Base-by-base conservation (phyloP, 768 basidiomycete genomes). In the Lactarius hengduanensis region DNA sequence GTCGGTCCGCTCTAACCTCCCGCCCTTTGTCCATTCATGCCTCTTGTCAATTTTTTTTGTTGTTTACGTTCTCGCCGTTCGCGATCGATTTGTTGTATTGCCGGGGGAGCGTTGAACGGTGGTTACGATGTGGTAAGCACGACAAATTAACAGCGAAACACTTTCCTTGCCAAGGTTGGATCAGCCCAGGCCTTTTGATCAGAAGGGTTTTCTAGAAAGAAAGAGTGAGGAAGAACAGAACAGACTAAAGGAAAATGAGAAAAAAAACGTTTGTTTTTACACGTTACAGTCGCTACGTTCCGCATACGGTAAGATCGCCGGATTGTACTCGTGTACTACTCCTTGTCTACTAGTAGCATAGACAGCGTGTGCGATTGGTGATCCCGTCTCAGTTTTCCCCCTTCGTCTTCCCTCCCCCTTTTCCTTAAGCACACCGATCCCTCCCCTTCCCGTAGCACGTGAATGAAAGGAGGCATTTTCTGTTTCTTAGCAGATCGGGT, bases 161-260 rank as follows among this genome's bases (percentile, higher is more conserved):
- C 57, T n/a, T 58, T 59, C 22, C 54, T 45, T 41, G 3, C 7
- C 18, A 34, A 34, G 16, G 9, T 38, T 38, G 55, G 13, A 34
- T 34, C 34, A 56, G 26, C 28, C 38, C 15, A 40, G 38, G 38
- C 20, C 41, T 45, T 57, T 32, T 32, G 13, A 65, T 65, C 64
- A 56, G 64, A 65, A 65, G 32, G 38, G 64, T 41, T 62, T 66
- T 57, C n/a, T 57, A 57, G 62, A 66, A 38, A 34, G 26, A 56
- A 40, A 38, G 53, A 20, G 34, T 26, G 18, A 38, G 34, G 32
- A 56, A 62, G 28, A 36, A 26, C n/a, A 56, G 26, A 30, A 43
- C 41, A 41, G 7, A 18, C 41, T 6, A 41, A 22, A 53, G 11
- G 50, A 53, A 50, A 13, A 26, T 11, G 50, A 4, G 10, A 13